phyloP scores from a whole-genome alignment of 169 alveolate species.

The Babesia caballi region DNA sequence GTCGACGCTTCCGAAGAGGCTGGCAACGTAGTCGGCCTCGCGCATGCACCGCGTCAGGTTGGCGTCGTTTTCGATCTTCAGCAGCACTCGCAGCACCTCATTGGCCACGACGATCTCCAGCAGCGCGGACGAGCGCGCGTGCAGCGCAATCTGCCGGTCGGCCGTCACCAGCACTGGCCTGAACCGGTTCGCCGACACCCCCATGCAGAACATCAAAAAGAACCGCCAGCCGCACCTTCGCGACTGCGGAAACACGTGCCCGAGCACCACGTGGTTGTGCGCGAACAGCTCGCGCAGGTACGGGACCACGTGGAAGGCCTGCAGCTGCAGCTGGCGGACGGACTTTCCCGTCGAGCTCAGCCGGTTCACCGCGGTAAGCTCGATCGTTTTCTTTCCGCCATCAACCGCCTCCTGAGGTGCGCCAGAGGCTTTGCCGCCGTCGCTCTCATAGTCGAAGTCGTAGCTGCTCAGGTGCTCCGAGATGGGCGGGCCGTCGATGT shows the following conservation, averaged over 20 bases:
- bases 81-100: slow-evolving; percentile 61
- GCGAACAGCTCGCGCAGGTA: slow-evolving; percentile 71
- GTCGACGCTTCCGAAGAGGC: slow-evolving; percentile 26
- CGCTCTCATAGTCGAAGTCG: neutral
- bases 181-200: slow-evolving; percentile 80
- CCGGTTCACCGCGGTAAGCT: slow-evolving; percentile 8
- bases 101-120: slow-evolving; percentile 74
- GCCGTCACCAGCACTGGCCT: slow-evolving; percentile 64
- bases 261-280: slow-evolving; percentile 68
- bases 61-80: slow-evolving; percentile 66
- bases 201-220: slow-evolving; percentile 78
- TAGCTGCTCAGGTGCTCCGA: slow-evolving; percentile 14
- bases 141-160: slow-evolving; percentile 54
- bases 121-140: slow-evolving; percentile 71
- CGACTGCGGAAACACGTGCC: slow-evolving; percentile 75
- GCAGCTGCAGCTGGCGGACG: slow-evolving; percentile 72
- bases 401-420: neutral
- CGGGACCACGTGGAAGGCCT: slow-evolving; percentile 81
- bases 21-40: slow-evolving; percentile 26
- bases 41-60: slow-evolving; percentile 31
- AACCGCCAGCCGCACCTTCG: slow-evolving; percentile 65
- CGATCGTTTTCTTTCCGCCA: neutral
- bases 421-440: neutral
- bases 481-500: slow-evolving; percentile 23
- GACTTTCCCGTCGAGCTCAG: slow-evolving; percentile 73